Percentiles rank a stretch among this genome's conserved stretches.
Evolutionary conservation across 306 rosid genomes (phyloP).

Genomic region (Arachis stenosperma): DNA sequence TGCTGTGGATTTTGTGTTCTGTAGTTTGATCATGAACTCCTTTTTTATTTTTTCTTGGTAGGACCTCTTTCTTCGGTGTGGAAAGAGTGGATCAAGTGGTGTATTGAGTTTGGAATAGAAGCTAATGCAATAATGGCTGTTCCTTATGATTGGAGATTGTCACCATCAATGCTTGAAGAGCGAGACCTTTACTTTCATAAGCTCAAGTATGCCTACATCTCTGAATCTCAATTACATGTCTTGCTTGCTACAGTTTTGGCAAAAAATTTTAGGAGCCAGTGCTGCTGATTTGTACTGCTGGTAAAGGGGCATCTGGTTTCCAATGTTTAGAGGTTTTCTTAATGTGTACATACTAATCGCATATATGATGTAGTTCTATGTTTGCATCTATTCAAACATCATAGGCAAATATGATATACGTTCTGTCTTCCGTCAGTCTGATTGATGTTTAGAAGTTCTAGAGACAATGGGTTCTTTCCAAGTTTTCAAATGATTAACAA

Average conservation of each 20-base stretch:
- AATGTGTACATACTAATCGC: background rate
- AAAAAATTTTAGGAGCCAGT: constrained; percentile 5
- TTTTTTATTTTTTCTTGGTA: constrained; percentile 31
- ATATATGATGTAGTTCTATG: constrained; percentile 16
- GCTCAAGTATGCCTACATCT: constrained; percentile 71
- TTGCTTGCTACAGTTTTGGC: constrained; percentile 9
- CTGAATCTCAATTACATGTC: constrained; percentile 21
- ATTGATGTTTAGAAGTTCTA: constrained; percentile 4
- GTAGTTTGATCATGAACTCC: constrained; percentile 1
- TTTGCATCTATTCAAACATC: constrained; percentile 12
- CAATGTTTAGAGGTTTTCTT: constrained; percentile 25
- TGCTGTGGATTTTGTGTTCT: constrained; percentile 15
- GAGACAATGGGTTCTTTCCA: constrained; percentile 8
- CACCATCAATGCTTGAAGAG: constrained; percentile 92
- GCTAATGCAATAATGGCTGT: constrained; percentile 96
- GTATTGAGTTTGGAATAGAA: constrained; percentile 94
- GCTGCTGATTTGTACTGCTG: background rate
- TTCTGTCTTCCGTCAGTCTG: constrained; percentile 2
- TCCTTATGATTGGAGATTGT: constrained; percentile 97
- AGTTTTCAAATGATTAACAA: constrained; percentile 6
- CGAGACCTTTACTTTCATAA: constrained; percentile 97
- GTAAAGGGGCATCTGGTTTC: constrained; percentile 2
- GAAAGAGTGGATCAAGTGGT: constrained; percentile 99
- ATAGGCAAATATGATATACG: background rate
- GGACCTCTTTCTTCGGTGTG: constrained; percentile 98